These are phyloP conservation scores for Peronospora destructor DNA, from an alignment of 352 stramenopile genomes.

Conservation along the genomic window DNA sequence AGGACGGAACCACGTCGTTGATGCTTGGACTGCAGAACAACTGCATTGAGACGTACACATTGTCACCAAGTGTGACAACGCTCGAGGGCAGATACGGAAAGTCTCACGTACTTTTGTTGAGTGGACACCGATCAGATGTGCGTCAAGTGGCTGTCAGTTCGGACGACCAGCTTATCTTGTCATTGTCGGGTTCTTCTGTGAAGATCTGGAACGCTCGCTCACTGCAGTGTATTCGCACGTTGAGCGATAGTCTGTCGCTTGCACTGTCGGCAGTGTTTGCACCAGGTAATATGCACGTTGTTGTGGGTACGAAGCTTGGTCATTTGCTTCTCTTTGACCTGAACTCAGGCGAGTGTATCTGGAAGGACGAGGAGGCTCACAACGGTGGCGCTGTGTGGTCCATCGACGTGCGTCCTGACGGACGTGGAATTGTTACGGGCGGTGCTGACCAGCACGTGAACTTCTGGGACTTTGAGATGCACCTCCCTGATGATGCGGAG, in stretches of 20 bases:
- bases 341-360: conserved; percentile 91
- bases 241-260: conserved; percentile 69
- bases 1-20: conserved; percentile 75
- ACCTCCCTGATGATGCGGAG: conserved; percentile 38
- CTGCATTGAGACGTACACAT: conserved; percentile 83
- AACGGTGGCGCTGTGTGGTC: conserved; percentile 95
- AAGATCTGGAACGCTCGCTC: conserved; percentile 92
- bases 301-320: conserved; percentile 96
- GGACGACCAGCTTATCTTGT: conserved; percentile 88
- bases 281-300: conserved; percentile 94
- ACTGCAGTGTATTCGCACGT: conserved; percentile 86
- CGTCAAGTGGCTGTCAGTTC: conserved; percentile 81
- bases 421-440: conserved; percentile 91
- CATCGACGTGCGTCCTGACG: conserved; percentile 91
- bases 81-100: conserved; percentile 68
- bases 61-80: conserved; percentile 44
- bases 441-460: conserved; percentile 97
- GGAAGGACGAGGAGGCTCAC: conserved; percentile 79
- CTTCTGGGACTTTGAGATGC: conserved; percentile 97
- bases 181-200: conserved; percentile 72
- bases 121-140: conserved; percentile 90
- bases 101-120: conserved; percentile 62
- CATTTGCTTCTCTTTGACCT: conserved; percentile 91
- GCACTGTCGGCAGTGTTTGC: conserved; percentile 93
- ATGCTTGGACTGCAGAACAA: conserved; percentile 89